Conservation (phyloP, 495 filamentous ascomycete species). For the Sporormia fimetaria region DNA sequence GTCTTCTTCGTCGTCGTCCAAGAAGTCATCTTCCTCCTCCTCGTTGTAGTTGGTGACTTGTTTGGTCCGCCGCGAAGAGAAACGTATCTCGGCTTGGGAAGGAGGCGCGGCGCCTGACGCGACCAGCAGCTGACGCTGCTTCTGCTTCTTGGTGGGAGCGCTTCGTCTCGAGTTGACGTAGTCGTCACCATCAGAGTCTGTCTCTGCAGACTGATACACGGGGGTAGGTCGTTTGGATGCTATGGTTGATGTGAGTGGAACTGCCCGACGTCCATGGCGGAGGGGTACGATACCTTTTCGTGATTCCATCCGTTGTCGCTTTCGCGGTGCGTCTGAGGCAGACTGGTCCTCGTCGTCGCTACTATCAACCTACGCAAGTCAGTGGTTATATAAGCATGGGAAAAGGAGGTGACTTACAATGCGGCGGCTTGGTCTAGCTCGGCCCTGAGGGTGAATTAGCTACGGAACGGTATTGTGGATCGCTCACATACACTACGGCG, state of each 20-base stretch:
- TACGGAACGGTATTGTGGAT: neutral
- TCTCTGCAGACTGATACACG: constrained; percentile 43
- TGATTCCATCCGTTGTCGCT: constrained; percentile 35
- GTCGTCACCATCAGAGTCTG: constrained; percentile 56
- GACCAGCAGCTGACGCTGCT: constrained; percentile 50
- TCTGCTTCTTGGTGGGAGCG: constrained; percentile 56
- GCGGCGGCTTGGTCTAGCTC: constrained; percentile 43
- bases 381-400: neutral
- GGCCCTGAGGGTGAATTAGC: constrained; percentile 32
- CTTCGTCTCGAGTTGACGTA: constrained; percentile 64
- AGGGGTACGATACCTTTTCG: constrained; percentile 29
- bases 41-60: constrained; percentile 82
- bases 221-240: constrained; percentile 58
- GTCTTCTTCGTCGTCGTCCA: constrained; percentile 39
- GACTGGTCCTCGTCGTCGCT: constrained; percentile 63
- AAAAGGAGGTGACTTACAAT: constrained; percentile 31
- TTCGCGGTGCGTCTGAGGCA: constrained; percentile 48
- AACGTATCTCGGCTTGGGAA: constrained; percentile 63
- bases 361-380: constrained; percentile 48
- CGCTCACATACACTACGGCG: constrained; percentile 65
- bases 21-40: constrained; percentile 47
- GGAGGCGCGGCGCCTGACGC: constrained; percentile 46
- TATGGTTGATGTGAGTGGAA: constrained; percentile 30
- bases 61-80: constrained; percentile 77
- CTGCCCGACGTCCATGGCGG: neutral